A percentile compares a stretch with the other conserved stretches of the same genome.
These are phyloP conservation scores for Suhomyces coccinellae DNA, from an alignment of 1,139 yeast species.

Conservation along the genomic window DNA sequence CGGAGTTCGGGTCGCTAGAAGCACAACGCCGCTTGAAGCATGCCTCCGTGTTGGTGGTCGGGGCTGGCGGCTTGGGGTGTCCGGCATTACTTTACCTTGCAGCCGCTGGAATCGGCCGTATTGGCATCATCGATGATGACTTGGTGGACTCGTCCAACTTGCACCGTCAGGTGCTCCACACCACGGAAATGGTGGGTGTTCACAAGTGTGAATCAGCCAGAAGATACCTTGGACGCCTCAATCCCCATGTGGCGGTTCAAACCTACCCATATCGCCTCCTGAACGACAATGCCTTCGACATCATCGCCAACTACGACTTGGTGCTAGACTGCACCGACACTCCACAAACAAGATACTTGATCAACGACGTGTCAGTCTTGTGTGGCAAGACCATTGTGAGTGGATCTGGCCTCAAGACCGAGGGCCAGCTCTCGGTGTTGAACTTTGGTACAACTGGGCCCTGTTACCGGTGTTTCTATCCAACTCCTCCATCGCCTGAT, in stretches of 20 bases:
- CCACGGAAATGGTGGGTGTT: slow-evolving; percentile 63
- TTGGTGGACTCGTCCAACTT: slow-evolving; percentile 79
- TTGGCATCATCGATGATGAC: slow-evolving; percentile 90
- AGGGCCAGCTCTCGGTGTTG: slow-evolving; percentile 82
- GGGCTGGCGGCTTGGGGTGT: slow-evolving; percentile 97
- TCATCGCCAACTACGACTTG: slow-evolving; percentile 65
- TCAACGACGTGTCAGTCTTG: slow-evolving; percentile 81
- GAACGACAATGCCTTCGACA: slow-evolving; percentile 60
- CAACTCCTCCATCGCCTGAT: slow-evolving; percentile 84
- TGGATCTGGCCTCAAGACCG: slow-evolving; percentile 89
- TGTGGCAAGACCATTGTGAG: slow-evolving; percentile 74
- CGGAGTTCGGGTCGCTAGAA: slow-evolving; percentile 57
- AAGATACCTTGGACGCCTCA: slow-evolving; percentile 49
- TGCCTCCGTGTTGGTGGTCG: slow-evolving; percentile 71
- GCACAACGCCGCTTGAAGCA: slow-evolving; percentile 61
- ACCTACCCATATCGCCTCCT: slow-evolving; percentile 55
- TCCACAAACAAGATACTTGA: slow-evolving; percentile 81
- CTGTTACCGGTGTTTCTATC: slow-evolving; percentile 92
- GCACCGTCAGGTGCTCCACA: slow-evolving; percentile 86
- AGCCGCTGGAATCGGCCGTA: slow-evolving; percentile 83
- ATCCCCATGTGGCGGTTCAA: slow-evolving; percentile 62
- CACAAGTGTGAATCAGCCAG: slow-evolving; percentile 80
- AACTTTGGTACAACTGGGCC: slow-evolving; percentile 76
- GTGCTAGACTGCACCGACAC: slow-evolving; percentile 94
- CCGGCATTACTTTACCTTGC: slow-evolving; percentile 84